Conservation (phyloP, 2,329 filamentous ascomycete genomes). For the Phyllosticta capitalensis region DNA sequence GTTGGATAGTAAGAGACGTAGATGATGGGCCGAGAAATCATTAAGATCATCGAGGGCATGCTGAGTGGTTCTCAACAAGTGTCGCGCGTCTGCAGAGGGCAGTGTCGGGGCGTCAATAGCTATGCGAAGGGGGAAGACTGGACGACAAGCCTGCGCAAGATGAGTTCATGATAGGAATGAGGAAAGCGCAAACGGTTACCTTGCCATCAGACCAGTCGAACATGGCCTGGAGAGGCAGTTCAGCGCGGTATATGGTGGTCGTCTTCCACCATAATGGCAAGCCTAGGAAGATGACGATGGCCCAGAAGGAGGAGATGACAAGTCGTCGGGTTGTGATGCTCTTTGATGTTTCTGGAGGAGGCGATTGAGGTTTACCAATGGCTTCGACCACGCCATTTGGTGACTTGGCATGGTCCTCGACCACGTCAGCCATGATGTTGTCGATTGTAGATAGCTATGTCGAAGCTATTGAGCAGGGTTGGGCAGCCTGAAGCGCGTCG, state of each 20-base stretch:
- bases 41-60: constrained; percentile 78
- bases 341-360: constrained; percentile 69
- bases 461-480: neutral
- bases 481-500: neutral
- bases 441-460: neutral
- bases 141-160: constrained; percentile 63
- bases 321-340: constrained; percentile 59
- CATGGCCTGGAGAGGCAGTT: constrained; percentile 78
- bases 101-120: constrained; percentile 62
- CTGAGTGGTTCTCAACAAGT: constrained; percentile 71
- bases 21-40: constrained; percentile 74
- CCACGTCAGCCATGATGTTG: neutral
- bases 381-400: neutral
- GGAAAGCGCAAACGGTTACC: constrained; percentile 41
- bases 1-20: constrained; percentile 56
- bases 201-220: constrained; percentile 83
- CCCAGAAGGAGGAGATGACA: constrained; percentile 85
- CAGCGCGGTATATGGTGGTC: constrained; percentile 81
- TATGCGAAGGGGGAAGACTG: constrained; percentile 79
- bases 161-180: neutral
- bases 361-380: constrained; percentile 20
- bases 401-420: neutral
- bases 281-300: constrained; percentile 71
- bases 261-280: constrained; percentile 95
- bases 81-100: constrained; percentile 56